Evolutionary conservation across 495 filamentous ascomycete species (phyloP), one percentile per base, ranked within the genome.

Genomic region (Margaritispora aquatica): DNA sequence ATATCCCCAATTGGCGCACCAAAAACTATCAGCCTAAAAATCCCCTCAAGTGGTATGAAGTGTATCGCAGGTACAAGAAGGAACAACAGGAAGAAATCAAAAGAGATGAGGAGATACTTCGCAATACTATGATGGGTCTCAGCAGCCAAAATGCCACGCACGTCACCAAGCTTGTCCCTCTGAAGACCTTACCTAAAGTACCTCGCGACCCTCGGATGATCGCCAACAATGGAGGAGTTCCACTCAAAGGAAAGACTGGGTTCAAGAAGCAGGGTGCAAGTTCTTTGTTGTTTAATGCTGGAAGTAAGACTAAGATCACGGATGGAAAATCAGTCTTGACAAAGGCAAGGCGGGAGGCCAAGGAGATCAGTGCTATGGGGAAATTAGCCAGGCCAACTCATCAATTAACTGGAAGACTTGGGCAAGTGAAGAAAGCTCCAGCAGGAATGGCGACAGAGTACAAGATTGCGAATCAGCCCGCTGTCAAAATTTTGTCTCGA

Each of bases 41-140:
- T 54, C 74, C 81, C 0, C 70, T 74, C 13, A 78, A 77, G 41
- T 90, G 86, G 86, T 81, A 82, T 57, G 80, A 85, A 38, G 68
- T 88, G 10, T 90, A 92, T 68, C 71, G 71, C 60, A 62, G 56
- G 41, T 69, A 69, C 46, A 63, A 79, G 59, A 71, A 69, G 44
- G 74, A 75, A 20, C 70, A 80, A 10, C 73, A 79, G 19, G 68
- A 74, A 49, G 78, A 83, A 59, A 67, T 70, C 19, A 61, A 54
- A 24, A 36, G 51, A 19, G 64, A 66, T 54, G 73, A 77, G 10
- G 73, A 76, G 49, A 69, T 65, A 31, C 66, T 85, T 48, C 23
- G 49, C 23, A 78, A 77, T 51, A 73, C 74, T 2, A 65, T 84
- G 53, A 73, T 78, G 29, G 75, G 73, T 1, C 74, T 83, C 55